Evolutionary conservation across 2,329 filamentous ascomycete species (phyloP), one percentile per base, ranked within the genome.

Genomic region (Colletotrichum viniferum): DNA sequence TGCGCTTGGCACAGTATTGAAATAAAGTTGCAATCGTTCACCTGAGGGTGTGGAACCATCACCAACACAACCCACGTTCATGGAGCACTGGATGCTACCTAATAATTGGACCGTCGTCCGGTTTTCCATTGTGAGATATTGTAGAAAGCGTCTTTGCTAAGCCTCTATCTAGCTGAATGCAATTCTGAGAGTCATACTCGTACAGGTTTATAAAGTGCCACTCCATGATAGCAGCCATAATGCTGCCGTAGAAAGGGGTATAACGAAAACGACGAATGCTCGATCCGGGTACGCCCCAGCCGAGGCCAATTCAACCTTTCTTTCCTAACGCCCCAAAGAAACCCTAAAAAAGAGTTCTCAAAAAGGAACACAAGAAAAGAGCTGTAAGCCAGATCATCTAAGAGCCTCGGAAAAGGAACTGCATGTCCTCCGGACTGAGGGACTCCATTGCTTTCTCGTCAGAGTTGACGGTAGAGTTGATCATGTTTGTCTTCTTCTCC

Each of bases 401-500:
- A 52, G 73, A 67, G 24, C 96, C 96, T 43, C 96, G 92, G 90
- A 99, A 99, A 78, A 99, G 87, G 85, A 99, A 99, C 85, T 98
- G 95, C 90, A 99, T 94, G 82, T 99, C 97, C 83, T 96, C 94
- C 0, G 95, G 93, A 16, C 93, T 97, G 77, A 99, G 87, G 71
- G 96, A 96, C 82, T 98, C 95, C 91, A 98, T 95, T 0, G 96
- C 95, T 61, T 94, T 90, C 79, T 97, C 94, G 82, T 98, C 96
- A 58, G 95, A 94, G 84, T 98, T 98, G 84, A 99, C 96, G 0
- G 97, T 99, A 32, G 96, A 96, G 79, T 96, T 95, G 81, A 99
- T 99, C 95, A 99, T 96, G 82, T 94, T 96, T 1, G 96, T 96
- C 87, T 99, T 99, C 91, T 99, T 99, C 87, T 99, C 97, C 83